Percentiles rank a stretch among this genome's conserved stretches.
phyloP scores from a whole-genome alignment of 2,329 filamentous ascomycete genomes.

The Aureobasidium sp. region DNA sequence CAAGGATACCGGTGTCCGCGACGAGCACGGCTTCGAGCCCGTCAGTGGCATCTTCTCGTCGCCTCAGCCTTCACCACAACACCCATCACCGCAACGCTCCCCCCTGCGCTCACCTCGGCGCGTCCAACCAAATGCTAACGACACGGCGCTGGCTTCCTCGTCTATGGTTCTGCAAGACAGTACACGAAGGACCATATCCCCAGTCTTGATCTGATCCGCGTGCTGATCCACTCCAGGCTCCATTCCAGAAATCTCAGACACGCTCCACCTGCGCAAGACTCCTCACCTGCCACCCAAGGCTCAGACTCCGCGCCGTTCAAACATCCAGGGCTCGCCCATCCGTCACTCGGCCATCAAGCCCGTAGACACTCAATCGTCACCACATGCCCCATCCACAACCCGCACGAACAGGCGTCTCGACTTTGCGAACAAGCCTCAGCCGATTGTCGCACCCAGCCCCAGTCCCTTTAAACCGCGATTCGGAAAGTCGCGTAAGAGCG shows the following conservation, averaged over 20 bases:
- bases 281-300: conserved; percentile 40
- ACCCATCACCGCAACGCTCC: not conserved
- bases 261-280: conserved; percentile 34
- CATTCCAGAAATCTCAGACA: conserved; percentile 39
- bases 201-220: not conserved
- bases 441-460: conserved; percentile 6
- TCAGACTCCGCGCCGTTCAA: conserved; percentile 57
- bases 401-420: conserved; percentile 24
- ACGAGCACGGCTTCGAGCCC: conserved; percentile 87
- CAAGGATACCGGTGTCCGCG: conserved; percentile 67
- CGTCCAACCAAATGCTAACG: conserved; percentile 22
- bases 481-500: conserved; percentile 15
- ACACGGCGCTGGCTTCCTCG: conserved; percentile 41
- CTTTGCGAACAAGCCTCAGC: conserved; percentile 21
- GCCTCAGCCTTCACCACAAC: conserved; percentile 53
- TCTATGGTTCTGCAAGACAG: conserved; percentile 52
- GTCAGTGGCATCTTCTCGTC: conserved; percentile 85
- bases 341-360: conserved; percentile 50
- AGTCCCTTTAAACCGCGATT: conserved; percentile 25
- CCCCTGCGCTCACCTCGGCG: conserved; percentile 20
- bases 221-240: conserved; percentile 31
- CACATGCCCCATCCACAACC: not conserved
- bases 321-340: conserved; percentile 49
- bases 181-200: conserved; percentile 29
- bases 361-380: conserved; percentile 33